Conservation (phyloP, 306 rosid genomes). For the Prunus mongolica region DNA sequence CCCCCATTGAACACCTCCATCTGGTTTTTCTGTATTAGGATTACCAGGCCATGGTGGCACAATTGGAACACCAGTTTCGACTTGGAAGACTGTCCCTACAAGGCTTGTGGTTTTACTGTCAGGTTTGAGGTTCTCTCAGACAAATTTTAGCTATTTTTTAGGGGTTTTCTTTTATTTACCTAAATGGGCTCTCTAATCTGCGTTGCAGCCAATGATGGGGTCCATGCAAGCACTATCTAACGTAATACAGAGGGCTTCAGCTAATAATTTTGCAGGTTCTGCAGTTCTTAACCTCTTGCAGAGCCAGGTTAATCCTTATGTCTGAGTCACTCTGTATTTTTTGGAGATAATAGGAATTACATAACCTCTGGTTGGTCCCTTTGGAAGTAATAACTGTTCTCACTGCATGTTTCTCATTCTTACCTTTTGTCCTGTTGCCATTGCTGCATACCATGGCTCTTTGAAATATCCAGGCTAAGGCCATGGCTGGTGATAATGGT, state of each 20-base stretch:
- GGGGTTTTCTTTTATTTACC: slow-evolving; percentile 1
- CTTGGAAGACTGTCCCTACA: slow-evolving; percentile 91
- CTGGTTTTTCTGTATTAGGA: slow-evolving; percentile 48
- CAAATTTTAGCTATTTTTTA: slow-evolving; percentile 9
- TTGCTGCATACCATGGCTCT: background rate
- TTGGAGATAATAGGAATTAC: background rate
- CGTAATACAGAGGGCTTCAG: slow-evolving; percentile 79
- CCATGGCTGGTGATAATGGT: slow-evolving; percentile 96
- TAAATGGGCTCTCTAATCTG: slow-evolving; percentile 18
- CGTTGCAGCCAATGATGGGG: slow-evolving; percentile 87
- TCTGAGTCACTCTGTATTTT: background rate
- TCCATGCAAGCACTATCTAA: slow-evolving; percentile 78
- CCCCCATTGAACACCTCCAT: slow-evolving; percentile 3
- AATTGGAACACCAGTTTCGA: slow-evolving; percentile 93
- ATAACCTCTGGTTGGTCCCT: slow-evolving; percentile 8
- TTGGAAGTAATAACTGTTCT: background rate
- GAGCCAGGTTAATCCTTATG: slow-evolving; percentile 65
- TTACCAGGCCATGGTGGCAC: slow-evolving; percentile 97
- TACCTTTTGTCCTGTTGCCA: background rate
- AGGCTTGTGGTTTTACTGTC: slow-evolving; percentile 99
- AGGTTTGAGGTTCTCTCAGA: slow-evolving; percentile 48
- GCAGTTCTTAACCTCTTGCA: slow-evolving; percentile 90
- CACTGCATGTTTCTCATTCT: background rate
- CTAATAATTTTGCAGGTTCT: slow-evolving; percentile 77
- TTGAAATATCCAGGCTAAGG: slow-evolving; percentile 72